Conservation (phyloP, 805 yeast genomes). For the Komagataella populi region DNA sequence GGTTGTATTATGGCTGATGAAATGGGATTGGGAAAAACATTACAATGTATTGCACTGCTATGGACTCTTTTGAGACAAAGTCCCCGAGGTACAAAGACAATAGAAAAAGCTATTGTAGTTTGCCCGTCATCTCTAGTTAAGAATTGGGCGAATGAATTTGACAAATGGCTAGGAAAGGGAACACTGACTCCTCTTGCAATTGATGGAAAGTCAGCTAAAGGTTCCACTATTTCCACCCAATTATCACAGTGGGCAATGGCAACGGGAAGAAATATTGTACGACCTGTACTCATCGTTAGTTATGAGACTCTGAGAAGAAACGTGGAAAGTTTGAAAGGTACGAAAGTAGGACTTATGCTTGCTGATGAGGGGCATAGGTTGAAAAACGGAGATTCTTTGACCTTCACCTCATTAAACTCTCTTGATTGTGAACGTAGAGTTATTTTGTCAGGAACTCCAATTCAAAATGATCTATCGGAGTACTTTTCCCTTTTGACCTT, state of each 20-base stretch:
- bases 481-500: slow-evolving; percentile 82
- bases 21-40: slow-evolving; percentile 89
- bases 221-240: slow-evolving; percentile 52
- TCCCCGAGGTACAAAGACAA: slow-evolving; percentile 72
- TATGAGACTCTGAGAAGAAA: slow-evolving; percentile 88
- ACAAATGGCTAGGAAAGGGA: slow-evolving; percentile 94
- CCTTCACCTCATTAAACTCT: slow-evolving; percentile 78
- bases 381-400: slow-evolving; percentile 82
- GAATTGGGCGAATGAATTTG: slow-evolving; percentile 95
- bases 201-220: slow-evolving; percentile 78
- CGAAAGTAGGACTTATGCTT: slow-evolving; percentile 75
- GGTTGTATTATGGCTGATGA: slow-evolving; percentile 99
- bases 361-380: slow-evolving; percentile 82
- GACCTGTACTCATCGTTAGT: slow-evolving; percentile 88
- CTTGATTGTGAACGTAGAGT: slow-evolving; percentile 80
- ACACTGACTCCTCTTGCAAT: slow-evolving; percentile 77
- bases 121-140: slow-evolving; percentile 91
- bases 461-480: slow-evolving; percentile 89
- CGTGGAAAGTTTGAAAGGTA: slow-evolving; percentile 55
- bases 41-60: slow-evolving; percentile 79
- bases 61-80: slow-evolving; percentile 89
- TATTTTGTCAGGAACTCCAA: slow-evolving; percentile 91
- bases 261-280: slow-evolving; percentile 72
- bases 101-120: slow-evolving; percentile 81
- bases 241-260: slow-evolving; percentile 80